Conservation (phyloP, 768 basidiomycete genomes). For the Rhodotorula kratochvilovae region DNA sequence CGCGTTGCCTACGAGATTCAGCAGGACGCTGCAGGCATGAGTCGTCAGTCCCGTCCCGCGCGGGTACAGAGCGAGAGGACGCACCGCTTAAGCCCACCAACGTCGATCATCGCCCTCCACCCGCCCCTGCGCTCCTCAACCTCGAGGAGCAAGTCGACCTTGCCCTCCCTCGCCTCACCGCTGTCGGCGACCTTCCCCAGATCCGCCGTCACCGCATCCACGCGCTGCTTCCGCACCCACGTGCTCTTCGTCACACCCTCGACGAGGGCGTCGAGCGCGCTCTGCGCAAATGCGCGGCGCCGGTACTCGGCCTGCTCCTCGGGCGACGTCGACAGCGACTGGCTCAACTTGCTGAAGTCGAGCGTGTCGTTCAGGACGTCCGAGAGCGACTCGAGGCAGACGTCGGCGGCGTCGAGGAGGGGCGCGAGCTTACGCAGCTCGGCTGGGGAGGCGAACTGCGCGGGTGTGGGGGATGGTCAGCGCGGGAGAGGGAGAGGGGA, state of each 20-base stretch:
- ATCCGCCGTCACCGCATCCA: conserved; percentile 21
- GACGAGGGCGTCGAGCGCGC: conserved; percentile 5
- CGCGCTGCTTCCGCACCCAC: conserved; percentile 28
- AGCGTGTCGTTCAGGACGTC: conserved; percentile 33
- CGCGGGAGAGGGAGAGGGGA: neutral
- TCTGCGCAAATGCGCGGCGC: neutral
- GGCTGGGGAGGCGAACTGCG: conserved; percentile 12
- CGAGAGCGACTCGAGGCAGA: conserved; percentile 22
- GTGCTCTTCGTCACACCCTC: conserved; percentile 16
- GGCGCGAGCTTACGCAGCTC: conserved; percentile 21
- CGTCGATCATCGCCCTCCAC: conserved; percentile 16
- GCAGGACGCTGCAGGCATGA: neutral
- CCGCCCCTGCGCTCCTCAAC: conserved; percentile 11
- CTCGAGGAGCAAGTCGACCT: conserved; percentile 29
- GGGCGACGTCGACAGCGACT: neutral
- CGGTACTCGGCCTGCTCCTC: neutral
- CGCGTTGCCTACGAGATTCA: conserved; percentile 24
- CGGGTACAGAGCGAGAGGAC: neutral
- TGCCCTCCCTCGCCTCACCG: too few species aligned
- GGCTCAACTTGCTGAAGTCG: conserved; percentile 33
- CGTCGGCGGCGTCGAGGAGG: conserved; percentile 28
- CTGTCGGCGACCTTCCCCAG: neutral
- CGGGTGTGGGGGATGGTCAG: neutral
- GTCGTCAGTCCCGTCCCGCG: too few species aligned
- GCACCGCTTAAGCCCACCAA: conserved; percentile 19